Percentiles rank a stretch among this genome's conserved stretches.
Conservation (phyloP, 176 grass and related monocot species). For the Guadua angustifolia region DNA sequence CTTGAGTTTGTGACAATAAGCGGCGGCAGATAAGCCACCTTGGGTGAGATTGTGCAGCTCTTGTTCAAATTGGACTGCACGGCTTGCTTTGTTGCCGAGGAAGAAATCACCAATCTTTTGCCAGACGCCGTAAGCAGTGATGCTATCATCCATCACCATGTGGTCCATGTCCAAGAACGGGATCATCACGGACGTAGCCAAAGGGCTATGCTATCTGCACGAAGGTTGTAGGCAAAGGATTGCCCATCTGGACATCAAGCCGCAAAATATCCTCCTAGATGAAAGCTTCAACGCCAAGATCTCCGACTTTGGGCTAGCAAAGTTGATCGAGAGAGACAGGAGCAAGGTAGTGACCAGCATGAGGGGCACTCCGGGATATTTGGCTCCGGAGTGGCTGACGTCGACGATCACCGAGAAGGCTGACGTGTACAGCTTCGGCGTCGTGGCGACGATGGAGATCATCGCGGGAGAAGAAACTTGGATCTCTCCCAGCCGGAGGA, state of each 20-base stretch:
- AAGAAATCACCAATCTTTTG: too few species aligned
- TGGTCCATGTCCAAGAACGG: too few species aligned
- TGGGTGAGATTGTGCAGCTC: too few species aligned
- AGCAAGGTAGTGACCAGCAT: not conserved
- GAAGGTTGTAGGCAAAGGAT: not conserved
- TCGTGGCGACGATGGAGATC: not conserved
- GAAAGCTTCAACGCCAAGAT: not conserved
- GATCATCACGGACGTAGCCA: not conserved
- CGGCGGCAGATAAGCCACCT: too few species aligned
- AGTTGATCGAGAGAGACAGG: not conserved
- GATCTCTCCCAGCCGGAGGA: not conserved
- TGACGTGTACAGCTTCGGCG: not conserved
- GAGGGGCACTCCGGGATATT: not conserved
- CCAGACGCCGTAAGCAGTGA: too few species aligned
- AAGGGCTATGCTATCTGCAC: not conserved
- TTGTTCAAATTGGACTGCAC: too few species aligned
- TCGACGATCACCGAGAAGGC: not conserved
- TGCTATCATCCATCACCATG: too few species aligned
- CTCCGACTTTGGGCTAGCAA: not conserved
- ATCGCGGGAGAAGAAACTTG: not conserved
- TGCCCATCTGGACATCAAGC: not conserved
- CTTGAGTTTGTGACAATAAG: too few species aligned
- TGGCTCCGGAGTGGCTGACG: not conserved
- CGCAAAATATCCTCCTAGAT: not conserved
- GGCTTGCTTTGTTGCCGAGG: too few species aligned